A percentile compares a stretch with the other conserved stretches of the same genome.
Evolutionary conservation across 2,329 filamentous ascomycete species (phyloP).

Genomic region (Torrubiellomyces zombiae): DNA sequence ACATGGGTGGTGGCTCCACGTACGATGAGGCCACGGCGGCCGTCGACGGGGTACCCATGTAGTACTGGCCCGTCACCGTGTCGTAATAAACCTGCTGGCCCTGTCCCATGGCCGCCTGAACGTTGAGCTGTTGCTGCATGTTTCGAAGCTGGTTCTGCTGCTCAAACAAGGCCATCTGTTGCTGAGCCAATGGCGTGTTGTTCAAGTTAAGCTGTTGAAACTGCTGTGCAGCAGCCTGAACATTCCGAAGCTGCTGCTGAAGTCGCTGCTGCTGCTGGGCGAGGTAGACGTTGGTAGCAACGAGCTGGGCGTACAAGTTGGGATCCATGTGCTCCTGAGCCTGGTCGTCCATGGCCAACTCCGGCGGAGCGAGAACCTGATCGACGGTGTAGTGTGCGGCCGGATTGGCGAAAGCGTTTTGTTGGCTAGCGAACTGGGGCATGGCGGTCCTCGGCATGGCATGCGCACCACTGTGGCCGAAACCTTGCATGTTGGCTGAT

Average conservation of each 20-base stretch:
- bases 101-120: slow-evolving; percentile 26
- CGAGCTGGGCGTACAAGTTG: slow-evolving; percentile 68
- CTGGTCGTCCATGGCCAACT: slow-evolving; percentile 56
- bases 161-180: slow-evolving; percentile 29
- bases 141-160: slow-evolving; percentile 24
- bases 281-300: slow-evolving; percentile 82
- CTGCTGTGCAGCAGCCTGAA: slow-evolving; percentile 71
- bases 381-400: slow-evolving; percentile 56
- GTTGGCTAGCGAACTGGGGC: slow-evolving; percentile 26
- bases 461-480: slow-evolving; percentile 23
- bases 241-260: slow-evolving; percentile 76
- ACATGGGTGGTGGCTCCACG: slow-evolving; percentile 27
- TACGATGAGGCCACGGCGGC: slow-evolving; percentile 22
- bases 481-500: slow-evolving; percentile 25
- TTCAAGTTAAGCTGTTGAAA: slow-evolving; percentile 62
- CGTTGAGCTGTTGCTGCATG: slow-evolving; percentile 22
- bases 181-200: slow-evolving; percentile 28
- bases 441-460: slow-evolving; percentile 39
- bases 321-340: slow-evolving; percentile 67
- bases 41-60: slow-evolving; percentile 48
- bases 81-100: slow-evolving; percentile 77
- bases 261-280: slow-evolving; percentile 89
- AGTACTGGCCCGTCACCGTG: slow-evolving; percentile 71
- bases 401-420: slow-evolving; percentile 12
- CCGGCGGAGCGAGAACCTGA: slow-evolving; percentile 72